A percentile compares a stretch with the other conserved stretches of the same genome.
phyloP scores from a whole-genome alignment of 495 filamentous ascomycete genomes.

The Aspergillus carlsbadensis region DNA sequence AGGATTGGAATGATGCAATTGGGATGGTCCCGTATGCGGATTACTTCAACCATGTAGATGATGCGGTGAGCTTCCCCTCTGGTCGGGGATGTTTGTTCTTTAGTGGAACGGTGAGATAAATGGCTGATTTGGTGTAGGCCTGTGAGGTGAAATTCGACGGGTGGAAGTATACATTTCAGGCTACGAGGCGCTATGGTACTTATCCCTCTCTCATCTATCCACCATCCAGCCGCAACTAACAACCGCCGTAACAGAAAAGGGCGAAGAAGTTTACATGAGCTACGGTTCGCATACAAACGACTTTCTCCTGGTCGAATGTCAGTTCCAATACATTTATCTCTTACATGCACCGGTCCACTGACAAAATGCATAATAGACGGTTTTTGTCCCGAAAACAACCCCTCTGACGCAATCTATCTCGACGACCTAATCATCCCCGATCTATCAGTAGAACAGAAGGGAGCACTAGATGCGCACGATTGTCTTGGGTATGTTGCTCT shows the following conservation, averaged over 20 bases:
- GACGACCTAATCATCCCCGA: slow-evolving; percentile 58
- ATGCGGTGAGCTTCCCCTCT: slow-evolving; percentile 21
- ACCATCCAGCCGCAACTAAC: not conserved
- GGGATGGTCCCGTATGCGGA: slow-evolving; percentile 77
- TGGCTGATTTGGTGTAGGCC: slow-evolving; percentile 16
- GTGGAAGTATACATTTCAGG: slow-evolving; percentile 57
- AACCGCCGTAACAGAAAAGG: slow-evolving; percentile 27
- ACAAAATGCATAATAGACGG: slow-evolving; percentile 48
- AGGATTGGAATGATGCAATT: slow-evolving; percentile 61
- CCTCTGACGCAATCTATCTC: slow-evolving; percentile 58
- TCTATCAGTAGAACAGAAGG: slow-evolving; percentile 39
- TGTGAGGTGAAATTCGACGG: slow-evolving; percentile 57
- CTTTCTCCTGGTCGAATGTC: slow-evolving; percentile 70
- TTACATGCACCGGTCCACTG: not conserved
- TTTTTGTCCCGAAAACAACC: slow-evolving; percentile 62
- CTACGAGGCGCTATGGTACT: slow-evolving; percentile 47
- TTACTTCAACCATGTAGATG: slow-evolving; percentile 72
- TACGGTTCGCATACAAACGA: slow-evolving; percentile 77
- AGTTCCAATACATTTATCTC: too few species aligned
- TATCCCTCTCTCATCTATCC: not conserved
- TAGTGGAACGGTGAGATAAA: too few species aligned
- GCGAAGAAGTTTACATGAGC: slow-evolving; percentile 69
- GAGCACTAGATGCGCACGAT: slow-evolving; percentile 43
- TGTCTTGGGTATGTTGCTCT: slow-evolving; percentile 48
- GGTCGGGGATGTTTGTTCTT: not conserved